Base-by-base conservation (phyloP, 2,329 filamentous ascomycete genomes). In the Thelonectria blattea region DNA sequence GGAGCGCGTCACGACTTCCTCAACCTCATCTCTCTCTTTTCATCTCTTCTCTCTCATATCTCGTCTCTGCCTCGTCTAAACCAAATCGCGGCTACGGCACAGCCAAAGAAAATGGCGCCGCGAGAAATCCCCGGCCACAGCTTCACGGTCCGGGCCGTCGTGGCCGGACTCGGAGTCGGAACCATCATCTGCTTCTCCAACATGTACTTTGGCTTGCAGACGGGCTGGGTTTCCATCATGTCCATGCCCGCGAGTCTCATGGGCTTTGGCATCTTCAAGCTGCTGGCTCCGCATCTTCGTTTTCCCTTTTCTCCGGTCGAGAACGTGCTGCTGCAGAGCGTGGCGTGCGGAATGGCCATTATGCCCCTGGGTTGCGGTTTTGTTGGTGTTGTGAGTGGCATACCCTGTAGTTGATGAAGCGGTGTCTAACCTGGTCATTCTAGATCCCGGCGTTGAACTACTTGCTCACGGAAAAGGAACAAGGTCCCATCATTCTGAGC, bases 191-290 rank as follows among this genome's bases (percentile, higher is more conserved):
- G 91, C 73, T 97, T 97, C 75, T 96, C 92, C 53, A 99, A 99
- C 74, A 97, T 96, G 82, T 99, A 98, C 76, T 99, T 99, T 74
- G 95, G 95, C n/a, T 82, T 99, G 32, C 95, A 98, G 78, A 96
- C 92, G 27, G 81, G 81, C 64, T 85, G 81, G 82, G 81, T 86
- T 45, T 86, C 89, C 71, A 91, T 92, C 67, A 98, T 99, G 95
- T 91, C 92, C 15, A 97, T 99, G 93, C 95, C 95, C 0, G 91
- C 93, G 1, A 95, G 93, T 20, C 81, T 99, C 61, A 92, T 99
- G 72, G 94, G 95, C 2, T 98, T 97, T 73, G 94, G 93, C 11
- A 90, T 96, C 68, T 99, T 99, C 82, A 92, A 91, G 71, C 83
- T 89, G 6, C 76, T 97, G 1, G 85, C 90, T 1, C 86, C 85